A percentile compares a stretch with the other conserved stretches of the same genome.
phyloP scores from a whole-genome alignment of 2,329 filamentous ascomycete species.

The Arachnomyces sp. region DNA sequence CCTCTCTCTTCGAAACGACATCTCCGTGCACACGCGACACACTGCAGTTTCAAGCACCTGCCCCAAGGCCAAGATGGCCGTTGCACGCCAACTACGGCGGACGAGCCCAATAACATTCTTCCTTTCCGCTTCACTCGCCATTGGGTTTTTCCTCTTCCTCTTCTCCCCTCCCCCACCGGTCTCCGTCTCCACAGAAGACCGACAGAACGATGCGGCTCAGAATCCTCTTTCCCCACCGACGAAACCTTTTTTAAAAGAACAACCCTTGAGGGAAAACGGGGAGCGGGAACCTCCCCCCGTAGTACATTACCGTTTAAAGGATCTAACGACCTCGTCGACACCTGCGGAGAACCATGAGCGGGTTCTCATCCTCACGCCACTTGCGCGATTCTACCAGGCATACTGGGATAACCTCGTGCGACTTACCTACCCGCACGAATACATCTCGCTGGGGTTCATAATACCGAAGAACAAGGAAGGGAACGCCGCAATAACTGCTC shows the following conservation, averaged over 20 bases:
- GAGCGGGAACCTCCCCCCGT: slow-evolving; percentile 67
- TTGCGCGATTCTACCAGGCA: slow-evolving; percentile 83
- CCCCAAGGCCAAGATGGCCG: slow-evolving; percentile 41
- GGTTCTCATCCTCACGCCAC: slow-evolving; percentile 83
- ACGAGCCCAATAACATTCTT: slow-evolving; percentile 67
- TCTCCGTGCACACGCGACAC: too few relatives aligned
- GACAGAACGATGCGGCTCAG: slow-evolving; percentile 52
- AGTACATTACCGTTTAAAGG: slow-evolving; percentile 88
- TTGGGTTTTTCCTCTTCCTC: slow-evolving; percentile 62
- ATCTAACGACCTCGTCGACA: slow-evolving; percentile 71
- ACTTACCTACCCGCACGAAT: slow-evolving; percentile 81
- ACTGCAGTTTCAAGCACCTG: background rate
- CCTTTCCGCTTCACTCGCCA: slow-evolving; percentile 61
- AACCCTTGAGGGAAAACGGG: slow-evolving; percentile 39
- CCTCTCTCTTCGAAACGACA: too few relatives aligned
- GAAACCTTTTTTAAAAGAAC: slow-evolving; percentile 62
- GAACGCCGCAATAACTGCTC: slow-evolving; percentile 69
- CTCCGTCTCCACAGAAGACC: slow-evolving; percentile 41
- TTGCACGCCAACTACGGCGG: slow-evolving; percentile 63
- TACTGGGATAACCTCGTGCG: slow-evolving; percentile 92
- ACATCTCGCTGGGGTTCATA: slow-evolving; percentile 93
- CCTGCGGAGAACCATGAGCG: slow-evolving; percentile 74
- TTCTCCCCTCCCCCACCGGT: slow-evolving; percentile 47
- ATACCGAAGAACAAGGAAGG: slow-evolving; percentile 89
- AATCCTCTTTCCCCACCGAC: slow-evolving; percentile 67